Conservation (phyloP, 2,329 filamentous ascomycete species). For the Cryphonectria japonica region DNA sequence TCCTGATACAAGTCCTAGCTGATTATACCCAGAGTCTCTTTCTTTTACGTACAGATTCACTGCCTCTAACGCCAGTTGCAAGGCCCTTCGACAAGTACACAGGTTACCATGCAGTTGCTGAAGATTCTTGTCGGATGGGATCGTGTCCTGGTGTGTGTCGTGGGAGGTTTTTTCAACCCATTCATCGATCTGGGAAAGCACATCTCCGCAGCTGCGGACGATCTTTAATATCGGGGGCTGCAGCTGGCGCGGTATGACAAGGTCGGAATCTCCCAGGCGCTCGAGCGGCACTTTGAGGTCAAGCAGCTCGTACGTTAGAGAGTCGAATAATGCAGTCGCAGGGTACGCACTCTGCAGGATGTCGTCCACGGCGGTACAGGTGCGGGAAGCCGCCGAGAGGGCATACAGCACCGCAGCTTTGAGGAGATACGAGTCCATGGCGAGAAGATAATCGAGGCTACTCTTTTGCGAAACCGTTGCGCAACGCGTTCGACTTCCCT, state of each 20-base stretch:
- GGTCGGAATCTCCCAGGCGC: slow-evolving; percentile 21
- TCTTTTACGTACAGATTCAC: slow-evolving; percentile 23
- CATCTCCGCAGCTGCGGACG: slow-evolving; percentile 24
- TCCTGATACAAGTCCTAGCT: background rate
- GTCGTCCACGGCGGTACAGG: slow-evolving; percentile 17
- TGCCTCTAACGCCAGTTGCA: slow-evolving; percentile 26
- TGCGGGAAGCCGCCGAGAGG: slow-evolving; percentile 21
- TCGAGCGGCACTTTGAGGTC: slow-evolving; percentile 24
- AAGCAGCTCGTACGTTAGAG: slow-evolving; percentile 25
- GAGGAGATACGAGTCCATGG: slow-evolving; percentile 24
- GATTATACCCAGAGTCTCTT: background rate
- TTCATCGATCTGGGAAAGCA: slow-evolving; percentile 24
- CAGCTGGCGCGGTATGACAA: slow-evolving; percentile 20
- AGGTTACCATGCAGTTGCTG: slow-evolving; percentile 14
- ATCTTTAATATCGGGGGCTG: slow-evolving; percentile 20
- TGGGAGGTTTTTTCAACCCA: slow-evolving; percentile 12
- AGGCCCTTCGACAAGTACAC: slow-evolving; percentile 25
- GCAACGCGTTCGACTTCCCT: no score
- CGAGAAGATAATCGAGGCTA: background rate
- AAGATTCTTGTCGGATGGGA: slow-evolving; percentile 5
- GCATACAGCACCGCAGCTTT: slow-evolving; percentile 22
- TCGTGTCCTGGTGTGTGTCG: slow-evolving; percentile 15
- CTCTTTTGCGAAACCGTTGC: background rate
- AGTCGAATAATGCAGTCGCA: slow-evolving; percentile 17
- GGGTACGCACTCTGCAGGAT: slow-evolving; percentile 17